Conservation (phyloP, 768 basidiomycete genomes). For the Leucocoprinus leucothites region DNA sequence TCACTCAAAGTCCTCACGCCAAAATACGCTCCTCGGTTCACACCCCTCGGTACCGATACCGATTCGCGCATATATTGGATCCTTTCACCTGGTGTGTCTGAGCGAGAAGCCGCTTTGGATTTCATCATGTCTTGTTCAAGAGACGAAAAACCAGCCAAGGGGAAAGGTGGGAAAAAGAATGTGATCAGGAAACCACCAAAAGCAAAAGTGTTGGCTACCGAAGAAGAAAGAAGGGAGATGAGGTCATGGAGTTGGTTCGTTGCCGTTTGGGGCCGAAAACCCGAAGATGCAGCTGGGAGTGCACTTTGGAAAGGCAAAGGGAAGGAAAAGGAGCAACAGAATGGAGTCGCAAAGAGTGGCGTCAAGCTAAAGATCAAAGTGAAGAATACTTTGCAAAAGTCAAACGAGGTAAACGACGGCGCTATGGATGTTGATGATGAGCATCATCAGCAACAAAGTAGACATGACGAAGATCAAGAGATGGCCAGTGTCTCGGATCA, state of each 20-base stretch:
- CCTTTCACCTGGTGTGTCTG: slow-evolving; percentile 54
- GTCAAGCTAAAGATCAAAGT: slow-evolving; percentile 14
- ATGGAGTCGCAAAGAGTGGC: slow-evolving; percentile 30
- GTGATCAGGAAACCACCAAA: slow-evolving; percentile 31
- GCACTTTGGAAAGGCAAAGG: slow-evolving; percentile 11
- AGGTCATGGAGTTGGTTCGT: slow-evolving; percentile 75
- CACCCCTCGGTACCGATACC: slow-evolving; percentile 61
- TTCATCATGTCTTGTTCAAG: slow-evolving; percentile 24
- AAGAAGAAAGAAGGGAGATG: slow-evolving; percentile 50
- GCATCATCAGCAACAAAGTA: neutral
- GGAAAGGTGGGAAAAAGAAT: slow-evolving; percentile 24
- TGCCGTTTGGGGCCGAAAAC: slow-evolving; percentile 67
- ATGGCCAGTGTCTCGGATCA: slow-evolving; percentile 1
- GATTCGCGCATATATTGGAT: slow-evolving; percentile 71
- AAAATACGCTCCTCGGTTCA: slow-evolving; percentile 50
- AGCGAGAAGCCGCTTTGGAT: slow-evolving; percentile 50
- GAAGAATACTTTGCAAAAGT: neutral
- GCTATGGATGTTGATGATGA: slow-evolving; percentile 4
- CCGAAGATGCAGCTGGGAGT: slow-evolving; percentile 20
- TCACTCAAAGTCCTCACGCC: slow-evolving; percentile 47
- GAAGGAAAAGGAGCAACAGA: slow-evolving; percentile 34
- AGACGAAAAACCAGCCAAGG: slow-evolving; percentile 36
- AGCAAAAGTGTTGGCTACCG: slow-evolving; percentile 10
- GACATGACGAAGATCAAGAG: slow-evolving; percentile 16
- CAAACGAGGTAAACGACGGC: neutral